Evolutionary conservation across 306 rosid genomes (phyloP), one percentile per base, ranked within the genome.

Genomic region (Trifolium dubium): DNA sequence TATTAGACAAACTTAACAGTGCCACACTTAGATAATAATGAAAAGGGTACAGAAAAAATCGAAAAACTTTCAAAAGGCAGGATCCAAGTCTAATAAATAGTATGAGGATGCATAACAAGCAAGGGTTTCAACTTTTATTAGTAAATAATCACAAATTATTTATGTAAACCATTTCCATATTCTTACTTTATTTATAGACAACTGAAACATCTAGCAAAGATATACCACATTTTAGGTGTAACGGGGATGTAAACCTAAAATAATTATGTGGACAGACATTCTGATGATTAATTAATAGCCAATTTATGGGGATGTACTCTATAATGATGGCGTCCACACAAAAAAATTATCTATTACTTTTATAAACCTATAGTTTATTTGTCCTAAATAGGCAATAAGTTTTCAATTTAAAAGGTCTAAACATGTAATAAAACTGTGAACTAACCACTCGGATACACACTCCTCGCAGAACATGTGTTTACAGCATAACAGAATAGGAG

Each of bases 401-500:
- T 41, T 75, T 11, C 67, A 47, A 64, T 76, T 61, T 14, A 23
- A 64, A 77, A 71, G 31, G 64, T 49, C 67, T 34, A 35, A 43
- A 53, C 73, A 49, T 71, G 46, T 30, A 50, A 78, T 47, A 69
- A 41, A 74, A 59, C 12, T 51, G 58, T 72, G 76, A 65, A 84
- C 96, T 91, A 53, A 94, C 98, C 98, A 94, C 83, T 91, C 96
- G 1, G 95, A 89, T 53, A 91, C 96, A 80, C 98, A 91, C 67
- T 94, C 96, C 78, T 94, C 98, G 10, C 98, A 94, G 84, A 94
- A 94, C 77, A 94, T 84, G 79, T 91, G 98, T 62, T 91, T 91
- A 78, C 98, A 94, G 68, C 90, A 79, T 78, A 94, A 85, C 63
- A 88, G 81, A 75, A 91, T 83, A 18, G 98, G 98, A 79, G 85